Base-by-base conservation (phyloP, 208 protist species). In the Leishmania braziliensis region DNA sequence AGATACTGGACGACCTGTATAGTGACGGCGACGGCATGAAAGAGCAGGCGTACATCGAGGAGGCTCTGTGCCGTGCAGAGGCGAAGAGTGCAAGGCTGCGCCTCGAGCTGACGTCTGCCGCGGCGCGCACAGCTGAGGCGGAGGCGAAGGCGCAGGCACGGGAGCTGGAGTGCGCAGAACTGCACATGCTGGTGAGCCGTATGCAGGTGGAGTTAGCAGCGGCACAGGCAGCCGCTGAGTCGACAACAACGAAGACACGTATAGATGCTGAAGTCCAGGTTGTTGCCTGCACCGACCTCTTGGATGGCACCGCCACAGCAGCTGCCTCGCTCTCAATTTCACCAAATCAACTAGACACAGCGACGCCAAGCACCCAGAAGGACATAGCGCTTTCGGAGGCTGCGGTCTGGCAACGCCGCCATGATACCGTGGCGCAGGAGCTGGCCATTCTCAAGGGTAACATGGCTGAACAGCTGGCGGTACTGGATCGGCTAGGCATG, bases 401-500 rank as follows among this genome's bases (percentile, higher is more conserved):
- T 20, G 69, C 50, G 48, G 73, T 77, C 70, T 85, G 88, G 84
- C 73, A 46, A 14, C 66, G 72, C 23, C 82, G 88, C 9, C 58
- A 88, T 58, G 83, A 88, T 54, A 71, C 43, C 33, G 77, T 96
- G 9, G 86, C 83, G 56, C 69, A 65, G 50, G 85, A 93, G 78
- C 82, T 96, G 63, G 82, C 84, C 0, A 75, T 23, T 9, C 81
- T 86, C 58, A 96, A 94, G 86, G 54, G 70, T 9, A 46, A 72
- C n/a, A 73, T 92, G 70, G 91, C 89, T 5, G 89, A 95, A 79
- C 91, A 94, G 79, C 78, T 88, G 33, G 82, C 90, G 20, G 88
- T 95, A 39, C 69, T 96, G 54, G 93, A 96, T 69, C 85, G 89
- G 33, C 84, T 96, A 23, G 90, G 90, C 5, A 63, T 95, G 26